phyloP scores from a whole-genome alignment of 2,329 filamentous ascomycete species.

The Amylocarpus encephaloides region DNA sequence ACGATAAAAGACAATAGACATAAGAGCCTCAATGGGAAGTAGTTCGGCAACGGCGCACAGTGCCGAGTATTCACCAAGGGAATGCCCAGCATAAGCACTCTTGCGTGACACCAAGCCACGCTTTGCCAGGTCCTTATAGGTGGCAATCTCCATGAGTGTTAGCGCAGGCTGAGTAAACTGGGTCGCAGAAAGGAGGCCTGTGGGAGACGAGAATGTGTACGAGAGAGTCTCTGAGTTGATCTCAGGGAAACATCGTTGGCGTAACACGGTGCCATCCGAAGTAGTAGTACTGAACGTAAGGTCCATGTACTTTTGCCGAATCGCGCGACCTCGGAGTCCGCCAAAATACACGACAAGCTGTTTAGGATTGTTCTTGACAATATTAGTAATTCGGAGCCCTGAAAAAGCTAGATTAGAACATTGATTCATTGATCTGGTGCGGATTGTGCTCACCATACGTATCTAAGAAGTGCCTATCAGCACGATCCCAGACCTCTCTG shows the following conservation, averaged over 20 bases:
- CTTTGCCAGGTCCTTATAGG: slow-evolving; percentile 26
- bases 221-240: slow-evolving; percentile 14
- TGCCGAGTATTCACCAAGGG: slow-evolving; percentile 92
- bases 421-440: too few species aligned
- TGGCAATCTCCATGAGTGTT: slow-evolving; percentile 29
- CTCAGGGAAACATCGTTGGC: slow-evolving; percentile 7
- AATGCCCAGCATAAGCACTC: slow-evolving; percentile 69
- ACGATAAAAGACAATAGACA: slow-evolving; percentile 76
- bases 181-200: slow-evolving; percentile 31
- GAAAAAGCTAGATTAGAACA: not conserved
- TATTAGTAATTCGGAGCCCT: slow-evolving; percentile 30
- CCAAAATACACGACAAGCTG: too few species aligned
- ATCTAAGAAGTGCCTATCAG: slow-evolving; percentile 32
- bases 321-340: too few species aligned
- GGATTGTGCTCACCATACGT: slow-evolving; percentile 30
- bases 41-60: slow-evolving; percentile 90
- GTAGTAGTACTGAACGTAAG: slow-evolving; percentile 30
- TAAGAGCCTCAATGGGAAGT: slow-evolving; percentile 93
- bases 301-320: too few species aligned
- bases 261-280: not conserved
- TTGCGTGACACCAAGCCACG: slow-evolving; percentile 24
- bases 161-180: slow-evolving; percentile 34
- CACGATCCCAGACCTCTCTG: slow-evolving; percentile 33
- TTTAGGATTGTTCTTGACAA: too few species aligned
- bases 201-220: slow-evolving; percentile 26